A percentile compares a stretch with the other conserved stretches of the same genome.
Conservation (phyloP, 768 basidiomycete genomes). For the Phlebiopsis flavidoalba region DNA sequence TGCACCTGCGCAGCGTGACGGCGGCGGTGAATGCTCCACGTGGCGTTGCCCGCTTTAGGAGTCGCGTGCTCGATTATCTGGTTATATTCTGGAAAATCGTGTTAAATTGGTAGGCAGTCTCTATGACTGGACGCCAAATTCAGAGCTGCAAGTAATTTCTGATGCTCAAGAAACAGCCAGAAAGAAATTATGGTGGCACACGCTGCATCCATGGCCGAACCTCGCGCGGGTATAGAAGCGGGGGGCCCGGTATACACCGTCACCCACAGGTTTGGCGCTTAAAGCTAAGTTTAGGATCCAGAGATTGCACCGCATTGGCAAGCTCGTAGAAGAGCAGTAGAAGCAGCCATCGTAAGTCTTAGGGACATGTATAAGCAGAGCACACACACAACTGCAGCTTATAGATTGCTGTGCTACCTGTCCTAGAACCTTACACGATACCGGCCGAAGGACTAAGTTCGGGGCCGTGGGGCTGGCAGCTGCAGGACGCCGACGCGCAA, state of each 20-base stretch:
- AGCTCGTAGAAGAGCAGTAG: neutral
- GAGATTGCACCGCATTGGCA: neutral
- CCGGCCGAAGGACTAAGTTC: neutral
- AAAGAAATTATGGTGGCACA: too few species aligned
- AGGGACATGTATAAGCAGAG: neutral
- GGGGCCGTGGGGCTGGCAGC: neutral
- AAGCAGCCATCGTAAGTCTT: neutral
- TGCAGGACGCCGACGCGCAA: neutral
- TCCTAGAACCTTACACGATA: neutral
- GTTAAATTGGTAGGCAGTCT: too few species aligned
- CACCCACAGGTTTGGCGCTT: neutral
- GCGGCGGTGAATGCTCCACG: neutral
- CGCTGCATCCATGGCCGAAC: neutral
- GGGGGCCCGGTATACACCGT: neutral
- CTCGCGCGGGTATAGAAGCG: neutral
- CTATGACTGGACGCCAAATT: too few species aligned
- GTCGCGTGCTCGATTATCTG: neutral
- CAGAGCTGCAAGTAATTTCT: too few species aligned
- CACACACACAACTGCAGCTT: neutral
- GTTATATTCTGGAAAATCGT: neutral
- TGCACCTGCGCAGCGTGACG: neutral
- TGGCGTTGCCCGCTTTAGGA: neutral
- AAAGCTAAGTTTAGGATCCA: neutral
- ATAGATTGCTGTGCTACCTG: neutral
- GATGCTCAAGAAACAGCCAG: too few species aligned